Conservation (phyloP, 2,329 filamentous ascomycete genomes). For the Knoxdaviesia capensis region DNA sequence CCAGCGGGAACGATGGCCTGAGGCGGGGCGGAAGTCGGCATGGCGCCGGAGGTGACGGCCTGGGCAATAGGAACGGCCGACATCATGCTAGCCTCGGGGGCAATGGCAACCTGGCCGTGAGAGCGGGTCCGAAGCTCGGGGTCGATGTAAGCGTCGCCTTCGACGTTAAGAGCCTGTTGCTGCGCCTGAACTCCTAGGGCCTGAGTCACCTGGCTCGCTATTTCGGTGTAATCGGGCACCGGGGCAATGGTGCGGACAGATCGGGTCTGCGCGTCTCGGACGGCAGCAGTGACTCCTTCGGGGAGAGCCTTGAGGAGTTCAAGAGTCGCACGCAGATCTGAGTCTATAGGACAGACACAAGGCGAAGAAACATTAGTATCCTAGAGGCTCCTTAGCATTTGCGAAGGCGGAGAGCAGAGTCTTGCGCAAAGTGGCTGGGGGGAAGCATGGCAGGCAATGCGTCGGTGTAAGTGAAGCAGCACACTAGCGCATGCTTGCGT, state of each 20-base stretch:
- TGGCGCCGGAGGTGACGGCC: constrained; percentile 10
- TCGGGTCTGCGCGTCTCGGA: constrained; percentile 9
- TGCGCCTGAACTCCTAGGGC: constrained; percentile 12
- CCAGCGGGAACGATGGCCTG: neutral
- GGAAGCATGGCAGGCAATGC: too few relatives aligned
- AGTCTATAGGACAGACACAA: constrained; percentile 3
- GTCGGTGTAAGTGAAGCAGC: too few relatives aligned
- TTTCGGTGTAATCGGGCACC: constrained; percentile 20
- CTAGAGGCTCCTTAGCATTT: too few relatives aligned
- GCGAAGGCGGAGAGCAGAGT: too few relatives aligned
- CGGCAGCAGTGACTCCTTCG: constrained; percentile 9
- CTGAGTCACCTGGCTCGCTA: constrained; percentile 14
- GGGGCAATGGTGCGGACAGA: constrained; percentile 11
- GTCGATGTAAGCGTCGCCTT: constrained; percentile 25
- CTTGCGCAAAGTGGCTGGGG: too few relatives aligned
- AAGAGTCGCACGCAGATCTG: constrained; percentile 20
- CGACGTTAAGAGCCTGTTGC: constrained; percentile 8
- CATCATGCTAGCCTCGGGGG: constrained; percentile 15
- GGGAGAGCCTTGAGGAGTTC: constrained; percentile 17
- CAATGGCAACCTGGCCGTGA: constrained; percentile 7
- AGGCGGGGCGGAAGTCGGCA: neutral
- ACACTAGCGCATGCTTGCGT: too few relatives aligned
- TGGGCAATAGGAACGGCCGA: constrained; percentile 4
- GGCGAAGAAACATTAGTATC: too few relatives aligned
- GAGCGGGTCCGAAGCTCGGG: constrained; percentile 22